These are phyloP conservation scores for Hibiscus syriacus DNA, from an alignment of 345 rosid species.

Conservation along the genomic window DNA sequence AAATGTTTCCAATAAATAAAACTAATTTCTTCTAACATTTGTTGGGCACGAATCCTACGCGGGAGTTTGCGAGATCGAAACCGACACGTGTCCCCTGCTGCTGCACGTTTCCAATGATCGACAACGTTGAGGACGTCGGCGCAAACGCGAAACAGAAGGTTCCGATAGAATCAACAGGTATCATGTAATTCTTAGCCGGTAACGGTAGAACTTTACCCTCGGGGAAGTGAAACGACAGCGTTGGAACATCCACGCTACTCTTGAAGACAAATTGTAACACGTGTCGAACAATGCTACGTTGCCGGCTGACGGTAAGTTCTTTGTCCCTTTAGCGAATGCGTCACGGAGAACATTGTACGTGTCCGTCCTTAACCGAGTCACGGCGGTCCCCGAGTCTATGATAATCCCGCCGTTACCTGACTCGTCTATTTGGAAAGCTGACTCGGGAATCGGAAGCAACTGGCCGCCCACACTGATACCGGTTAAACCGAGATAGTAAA, in stretches of 20 bases:
- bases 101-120: slow-evolving; percentile 78
- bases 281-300: slow-evolving; percentile 77
- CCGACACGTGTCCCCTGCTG: slow-evolving; percentile 93
- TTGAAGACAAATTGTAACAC: slow-evolving; percentile 61
- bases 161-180: slow-evolving; percentile 74
- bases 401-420: slow-evolving; percentile 76
- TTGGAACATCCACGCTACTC: slow-evolving; percentile 58
- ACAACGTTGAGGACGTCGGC: slow-evolving; percentile 41
- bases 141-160: slow-evolving; percentile 90
- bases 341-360: slow-evolving; percentile 52
- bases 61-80: slow-evolving; percentile 47
- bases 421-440: slow-evolving; percentile 52
- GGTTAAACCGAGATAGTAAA: slow-evolving; percentile 54
- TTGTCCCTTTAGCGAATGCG: slow-evolving; percentile 45
- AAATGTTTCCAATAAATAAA: not conserved
- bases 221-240: slow-evolving; percentile 64
- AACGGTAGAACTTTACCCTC: slow-evolving; percentile 39
- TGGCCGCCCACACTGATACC: slow-evolving; percentile 81
- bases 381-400: slow-evolving; percentile 86
- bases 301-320: slow-evolving; percentile 25
- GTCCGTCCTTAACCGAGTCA: slow-evolving; percentile 60
- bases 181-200: slow-evolving; percentile 84
- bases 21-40: slow-evolving; percentile 30
- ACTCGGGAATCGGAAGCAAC: slow-evolving; percentile 36
- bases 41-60: slow-evolving; percentile 44